Base-by-base conservation (phyloP, 2,329 filamentous ascomycete genomes). In the Trichophaea hybrida region DNA sequence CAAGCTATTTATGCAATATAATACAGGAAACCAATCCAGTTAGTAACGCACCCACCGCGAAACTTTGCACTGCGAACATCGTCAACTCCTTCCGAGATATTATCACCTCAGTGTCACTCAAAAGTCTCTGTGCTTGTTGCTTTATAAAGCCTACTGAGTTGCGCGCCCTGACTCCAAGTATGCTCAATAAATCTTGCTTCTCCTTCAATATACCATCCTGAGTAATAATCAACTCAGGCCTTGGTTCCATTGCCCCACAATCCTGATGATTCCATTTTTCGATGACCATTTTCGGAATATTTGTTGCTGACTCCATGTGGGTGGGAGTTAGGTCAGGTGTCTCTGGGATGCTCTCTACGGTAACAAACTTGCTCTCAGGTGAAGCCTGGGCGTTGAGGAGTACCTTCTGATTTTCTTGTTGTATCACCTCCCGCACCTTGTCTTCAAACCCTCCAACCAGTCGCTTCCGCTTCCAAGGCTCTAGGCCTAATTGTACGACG, bases 401-500 rank as follows among this genome's bases (percentile, higher is more conserved):
- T 50, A 78, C 74, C 55, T 80, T 69, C 32, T 75, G 71, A 13
- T 72, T 78, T 73, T 84, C 82, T 71, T 88, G 85, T 69, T 87
- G 85, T 56, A 87, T 71, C 1, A 82, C 82, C 66, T 80, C 78
- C 63, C 79, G 77, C 59, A 89, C 84, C 72, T 89, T 83, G 68
- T 88, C 85, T 65, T 88, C 86, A 67, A 93, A 88, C 31, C 86
- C 90, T 66, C 79, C 81, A 60, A 97, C 88, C 63, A 98, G 79
- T 68, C 88, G 78, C 69, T 76, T 78, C 67, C 93, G 77, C 67
- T 89, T 82, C 88, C 91, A 97, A 3, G 93, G 93, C 77, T 98
- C 91, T 62, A 95, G 84, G 17, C 93, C 82, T 67, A 94, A 84
- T 73, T 96, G 84, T 67, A 94, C 83, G 15, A 90, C 78, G 57